Percentiles rank a stretch among this genome's conserved stretches.
These are phyloP conservation scores for Nakazawaea molendinolei DNA, from an alignment of 805 yeast genomes.

Conservation along the genomic window DNA sequence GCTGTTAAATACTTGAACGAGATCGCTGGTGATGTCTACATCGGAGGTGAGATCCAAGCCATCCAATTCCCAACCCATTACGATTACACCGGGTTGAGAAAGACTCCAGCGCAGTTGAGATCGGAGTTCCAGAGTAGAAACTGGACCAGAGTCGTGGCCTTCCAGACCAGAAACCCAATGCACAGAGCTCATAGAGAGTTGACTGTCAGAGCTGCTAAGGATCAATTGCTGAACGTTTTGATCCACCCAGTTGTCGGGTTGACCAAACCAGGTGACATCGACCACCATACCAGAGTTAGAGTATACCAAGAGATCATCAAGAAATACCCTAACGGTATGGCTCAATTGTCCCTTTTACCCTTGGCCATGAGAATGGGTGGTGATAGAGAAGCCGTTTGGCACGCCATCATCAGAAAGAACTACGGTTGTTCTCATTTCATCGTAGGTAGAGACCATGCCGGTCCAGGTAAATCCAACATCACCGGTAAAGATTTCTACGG, in stretches of 20 bases:
- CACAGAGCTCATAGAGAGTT: constrained; percentile 96
- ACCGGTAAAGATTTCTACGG: constrained; percentile 93
- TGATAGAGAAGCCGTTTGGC: constrained; percentile 98
- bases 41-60: constrained; percentile 87
- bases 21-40: constrained; percentile 73
- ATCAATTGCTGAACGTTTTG: constrained; percentile 77
- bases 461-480: constrained; percentile 80
- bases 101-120: constrained; percentile 87
- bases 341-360: constrained; percentile 80
- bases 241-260: constrained; percentile 97
- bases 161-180: constrained; percentile 98
- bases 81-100: constrained; percentile 82
- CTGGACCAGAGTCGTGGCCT: constrained; percentile 90
- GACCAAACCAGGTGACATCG: constrained; percentile 97
- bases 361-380: constrained; percentile 99
- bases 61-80: constrained; percentile 80
- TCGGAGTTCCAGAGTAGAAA: constrained; percentile 72
- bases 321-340: constrained; percentile 92
- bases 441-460: constrained; percentile 98
- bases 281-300: constrained; percentile 94
- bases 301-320: constrained; percentile 89
- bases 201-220: constrained; percentile 95
- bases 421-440: constrained; percentile 96
- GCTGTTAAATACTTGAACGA: constrained; percentile 71
- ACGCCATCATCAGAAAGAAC: constrained; percentile 92